These are phyloP conservation scores for Aspergillus conjunctus DNA, from an alignment of 495 filamentous ascomycete genomes.

Conservation along the genomic window DNA sequence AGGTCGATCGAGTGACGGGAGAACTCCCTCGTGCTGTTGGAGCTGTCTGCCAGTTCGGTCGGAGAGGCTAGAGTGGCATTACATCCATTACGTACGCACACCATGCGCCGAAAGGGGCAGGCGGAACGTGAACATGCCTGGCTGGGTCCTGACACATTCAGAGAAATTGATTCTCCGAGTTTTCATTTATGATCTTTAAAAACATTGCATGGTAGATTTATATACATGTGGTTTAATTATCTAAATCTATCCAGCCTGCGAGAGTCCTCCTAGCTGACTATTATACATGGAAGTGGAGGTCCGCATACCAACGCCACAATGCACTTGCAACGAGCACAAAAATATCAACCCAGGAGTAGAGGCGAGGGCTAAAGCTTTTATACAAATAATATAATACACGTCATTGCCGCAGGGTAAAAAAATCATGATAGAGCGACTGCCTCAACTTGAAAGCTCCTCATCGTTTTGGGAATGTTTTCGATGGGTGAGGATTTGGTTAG, in stretches of 20 bases:
- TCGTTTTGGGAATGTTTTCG: not conserved
- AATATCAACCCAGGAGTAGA: conserved; percentile 1
- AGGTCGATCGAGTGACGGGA: not conserved
- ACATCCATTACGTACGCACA: conserved; percentile 41
- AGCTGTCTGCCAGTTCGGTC: conserved; percentile 6
- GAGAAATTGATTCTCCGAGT: too few species aligned
- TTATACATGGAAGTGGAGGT: conserved; percentile 14
- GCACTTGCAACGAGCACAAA: conserved; percentile 15
- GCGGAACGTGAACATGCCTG: conserved; percentile 22
- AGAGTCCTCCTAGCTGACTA: not conserved
- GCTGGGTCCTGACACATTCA: too few species aligned
- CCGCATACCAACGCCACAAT: conserved; percentile 26
- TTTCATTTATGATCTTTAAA: too few species aligned
- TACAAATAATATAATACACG: not conserved
- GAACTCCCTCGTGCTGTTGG: conserved; percentile 11
- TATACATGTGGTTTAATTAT: not conserved
- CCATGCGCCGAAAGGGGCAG: conserved; percentile 30
- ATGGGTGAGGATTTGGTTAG: conserved; percentile 27
- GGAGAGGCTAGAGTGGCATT: conserved; percentile 54
- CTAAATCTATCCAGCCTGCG: not conserved
- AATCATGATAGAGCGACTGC: too few species aligned
- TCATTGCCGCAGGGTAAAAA: too few species aligned
- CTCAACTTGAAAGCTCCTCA: too few species aligned
- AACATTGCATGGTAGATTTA: not conserved
- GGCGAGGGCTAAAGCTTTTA: not conserved